Evolutionary conservation across 1,284 basidiomycete genomes (phyloP).

Genomic region (Cerioporus squamosus): DNA sequence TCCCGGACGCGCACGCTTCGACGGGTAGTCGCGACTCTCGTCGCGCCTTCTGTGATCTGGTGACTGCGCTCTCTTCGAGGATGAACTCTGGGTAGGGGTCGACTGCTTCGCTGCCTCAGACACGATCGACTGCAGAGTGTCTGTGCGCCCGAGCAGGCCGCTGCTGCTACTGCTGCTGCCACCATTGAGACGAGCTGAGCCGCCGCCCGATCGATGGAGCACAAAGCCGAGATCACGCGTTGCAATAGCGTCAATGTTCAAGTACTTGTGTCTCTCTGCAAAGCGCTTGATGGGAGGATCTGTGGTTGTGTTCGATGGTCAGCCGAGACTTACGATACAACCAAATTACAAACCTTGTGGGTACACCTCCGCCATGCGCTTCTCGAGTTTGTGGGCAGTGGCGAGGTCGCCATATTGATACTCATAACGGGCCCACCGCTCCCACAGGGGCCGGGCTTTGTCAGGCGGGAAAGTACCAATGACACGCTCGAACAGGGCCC

Average conservation of each 20-base stretch:
- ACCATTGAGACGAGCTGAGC: constrained; percentile 24
- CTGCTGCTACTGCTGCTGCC: constrained; percentile 31
- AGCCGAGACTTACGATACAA: not conserved
- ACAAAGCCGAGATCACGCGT: constrained; percentile 86
- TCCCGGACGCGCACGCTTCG: constrained; percentile 56
- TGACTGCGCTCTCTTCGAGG: constrained; percentile 51
- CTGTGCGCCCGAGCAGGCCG: constrained; percentile 46
- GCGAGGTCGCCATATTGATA: constrained; percentile 95
- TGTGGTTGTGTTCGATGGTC: constrained; percentile 32
- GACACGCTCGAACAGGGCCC: constrained; percentile 92
- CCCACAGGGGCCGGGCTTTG: constrained; percentile 88
- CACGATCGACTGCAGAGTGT: constrained; percentile 51
- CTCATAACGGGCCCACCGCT: constrained; percentile 94
- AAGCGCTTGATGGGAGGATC: constrained; percentile 92
- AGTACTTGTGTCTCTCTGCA: constrained; percentile 88
- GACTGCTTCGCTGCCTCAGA: constrained; percentile 28
- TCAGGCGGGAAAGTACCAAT: constrained; percentile 82
- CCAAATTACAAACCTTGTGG: constrained; percentile 64
- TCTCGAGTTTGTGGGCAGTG: constrained; percentile 87
- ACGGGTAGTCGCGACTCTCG: constrained; percentile 46
- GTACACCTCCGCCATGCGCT: constrained; percentile 87
- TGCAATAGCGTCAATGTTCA: constrained; percentile 88
- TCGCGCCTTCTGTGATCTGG: constrained; percentile 53
- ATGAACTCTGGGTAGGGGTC: constrained; percentile 14
- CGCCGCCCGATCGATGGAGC: constrained; percentile 29